Evolutionary conservation across 164 flowering plant genomes (phyloP).

Genomic region (Stephania yunnanensis): DNA sequence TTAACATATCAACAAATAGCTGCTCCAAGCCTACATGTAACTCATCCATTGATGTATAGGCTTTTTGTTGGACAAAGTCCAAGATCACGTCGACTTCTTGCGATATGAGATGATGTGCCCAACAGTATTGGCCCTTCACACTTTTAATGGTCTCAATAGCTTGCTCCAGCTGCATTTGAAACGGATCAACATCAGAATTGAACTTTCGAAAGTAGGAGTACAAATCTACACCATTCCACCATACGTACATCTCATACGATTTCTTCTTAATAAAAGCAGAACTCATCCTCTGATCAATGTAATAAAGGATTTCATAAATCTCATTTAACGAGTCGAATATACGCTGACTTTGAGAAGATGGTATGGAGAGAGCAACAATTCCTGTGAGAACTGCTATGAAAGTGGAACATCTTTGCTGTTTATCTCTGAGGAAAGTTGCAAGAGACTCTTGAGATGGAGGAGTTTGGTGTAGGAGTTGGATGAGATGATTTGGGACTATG

Average conservation of each 20-base stretch:
- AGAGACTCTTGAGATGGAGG: neutral
- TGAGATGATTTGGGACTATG: neutral
- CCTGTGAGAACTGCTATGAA: conserved; percentile 5
- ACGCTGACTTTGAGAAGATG: neutral
- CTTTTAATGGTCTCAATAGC: neutral
- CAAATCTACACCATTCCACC: neutral
- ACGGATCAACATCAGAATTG: no score
- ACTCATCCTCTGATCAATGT: neutral
- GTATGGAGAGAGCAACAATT: neutral
- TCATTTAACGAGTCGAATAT: conserved; percentile 1
- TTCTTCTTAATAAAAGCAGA: neutral
- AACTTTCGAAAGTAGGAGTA: no score
- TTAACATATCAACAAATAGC: conserved; percentile 5
- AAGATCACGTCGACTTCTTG: no score
- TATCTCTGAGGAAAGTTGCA: no score
- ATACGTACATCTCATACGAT: neutral
- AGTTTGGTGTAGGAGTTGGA: neutral
- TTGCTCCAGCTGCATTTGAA: neutral
- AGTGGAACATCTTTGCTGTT: neutral
- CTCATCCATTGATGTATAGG: no score
- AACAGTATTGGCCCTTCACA: no score
- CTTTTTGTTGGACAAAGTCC: no score
- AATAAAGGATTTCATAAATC: neutral
- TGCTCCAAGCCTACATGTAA: neutral
- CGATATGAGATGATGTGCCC: no score